Conservation (phyloP, 371 early-diverging fungal genomes). For the Cokeromyces recurvatus region DNA sequence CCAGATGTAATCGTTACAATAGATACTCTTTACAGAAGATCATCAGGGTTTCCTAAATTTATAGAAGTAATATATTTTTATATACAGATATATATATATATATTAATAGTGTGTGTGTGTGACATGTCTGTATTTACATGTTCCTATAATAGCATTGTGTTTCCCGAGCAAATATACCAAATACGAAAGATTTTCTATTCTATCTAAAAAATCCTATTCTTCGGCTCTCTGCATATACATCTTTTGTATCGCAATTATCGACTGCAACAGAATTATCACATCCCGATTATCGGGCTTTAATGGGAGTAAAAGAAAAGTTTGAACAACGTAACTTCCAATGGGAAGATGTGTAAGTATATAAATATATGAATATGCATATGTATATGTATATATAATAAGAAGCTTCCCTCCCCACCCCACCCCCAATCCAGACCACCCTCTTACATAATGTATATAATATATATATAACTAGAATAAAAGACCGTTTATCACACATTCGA, state of each 20-base stretch:
- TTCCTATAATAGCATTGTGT: conserved; percentile 1
- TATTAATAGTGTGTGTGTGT: no score
- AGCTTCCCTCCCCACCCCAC: no score
- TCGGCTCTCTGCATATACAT: conserved; percentile 2
- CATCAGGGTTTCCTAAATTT: conserved; percentile 14
- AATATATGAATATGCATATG: no score
- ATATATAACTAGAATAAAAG: conserved; percentile 18
- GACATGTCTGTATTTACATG: no score
- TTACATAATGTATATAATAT: no score
- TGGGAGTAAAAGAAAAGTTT: conserved; percentile 5
- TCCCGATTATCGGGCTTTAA: conserved; percentile 12
- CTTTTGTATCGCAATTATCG: conserved; percentile 2
- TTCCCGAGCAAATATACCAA: background rate
- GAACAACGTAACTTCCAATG: conserved; percentile 2
- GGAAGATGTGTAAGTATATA: conserved; percentile 9
- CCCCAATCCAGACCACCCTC: no score
- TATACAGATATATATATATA: background rate
- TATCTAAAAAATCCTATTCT: conserved; percentile 13
- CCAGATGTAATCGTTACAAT: conserved; percentile 17
- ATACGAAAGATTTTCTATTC: conserved; percentile 3
- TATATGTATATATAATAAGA: no score
- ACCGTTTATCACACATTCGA: conserved; percentile 14
- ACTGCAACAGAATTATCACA: conserved; percentile 15
- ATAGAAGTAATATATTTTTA: no score
- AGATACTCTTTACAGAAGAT: conserved; percentile 16